These are phyloP conservation scores for Diutina siamensis DNA, from an alignment of 1,139 yeast species.

Conservation along the genomic window DNA sequence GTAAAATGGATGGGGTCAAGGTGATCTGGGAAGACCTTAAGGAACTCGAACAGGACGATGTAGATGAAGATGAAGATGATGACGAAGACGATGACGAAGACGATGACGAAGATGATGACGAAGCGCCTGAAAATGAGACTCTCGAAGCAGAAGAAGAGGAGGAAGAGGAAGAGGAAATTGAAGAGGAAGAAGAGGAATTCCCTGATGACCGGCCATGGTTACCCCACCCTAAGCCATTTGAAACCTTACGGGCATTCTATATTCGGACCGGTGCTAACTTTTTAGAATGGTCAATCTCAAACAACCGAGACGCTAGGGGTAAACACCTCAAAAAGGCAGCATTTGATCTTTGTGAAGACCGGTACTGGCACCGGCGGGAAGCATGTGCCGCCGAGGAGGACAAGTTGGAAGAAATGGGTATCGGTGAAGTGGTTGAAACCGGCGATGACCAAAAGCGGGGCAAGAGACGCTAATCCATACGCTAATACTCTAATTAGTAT, in stretches of 20 bases:
- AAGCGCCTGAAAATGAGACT: conserved; percentile 2
- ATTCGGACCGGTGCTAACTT: conserved; percentile 78
- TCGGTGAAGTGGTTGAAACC: conserved; percentile 75
- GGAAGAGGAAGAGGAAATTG: conserved; percentile 49
- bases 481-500: too few species aligned
- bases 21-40: conserved; percentile 82
- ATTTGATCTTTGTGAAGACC: conserved; percentile 81
- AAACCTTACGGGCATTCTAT: conserved; percentile 70
- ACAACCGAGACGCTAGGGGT: conserved; percentile 79
- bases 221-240: conserved; percentile 97
- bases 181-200: conserved; percentile 53
- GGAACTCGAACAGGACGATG: conserved; percentile 58
- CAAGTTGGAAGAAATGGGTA: conserved; percentile 78
- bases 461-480: not conserved
- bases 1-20: conserved; percentile 77
- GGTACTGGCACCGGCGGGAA: conserved; percentile 99
- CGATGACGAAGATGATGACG: not conserved
- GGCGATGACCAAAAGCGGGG: not conserved
- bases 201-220: conserved; percentile 95
- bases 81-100: conserved; percentile 43
- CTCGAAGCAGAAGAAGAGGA: conserved; percentile 47
- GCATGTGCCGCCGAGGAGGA: conserved; percentile 84
- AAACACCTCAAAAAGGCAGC: conserved; percentile 83
- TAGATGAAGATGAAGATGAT: conserved; percentile 45
- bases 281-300: conserved; percentile 86